Evolutionary conservation across 768 basidiomycete genomes (phyloP).

Genomic region (Pisolithus marmoratus): DNA sequence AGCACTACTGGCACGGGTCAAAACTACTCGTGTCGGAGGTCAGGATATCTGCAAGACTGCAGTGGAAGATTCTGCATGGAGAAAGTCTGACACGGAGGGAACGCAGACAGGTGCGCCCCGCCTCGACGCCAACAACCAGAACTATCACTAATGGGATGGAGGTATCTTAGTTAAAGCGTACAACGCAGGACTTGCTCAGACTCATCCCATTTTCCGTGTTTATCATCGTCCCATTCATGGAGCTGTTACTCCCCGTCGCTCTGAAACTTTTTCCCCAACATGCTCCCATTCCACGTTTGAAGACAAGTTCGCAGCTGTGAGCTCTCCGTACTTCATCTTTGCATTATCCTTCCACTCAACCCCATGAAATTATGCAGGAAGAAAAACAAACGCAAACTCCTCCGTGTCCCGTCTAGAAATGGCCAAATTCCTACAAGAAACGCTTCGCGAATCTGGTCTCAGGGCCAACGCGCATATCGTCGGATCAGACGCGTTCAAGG

Average conservation of each 20-base stretch:
- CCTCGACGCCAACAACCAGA: neutral
- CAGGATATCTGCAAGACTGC: constrained; percentile 79
- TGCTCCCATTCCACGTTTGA: constrained; percentile 98
- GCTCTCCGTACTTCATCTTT: constrained; percentile 11
- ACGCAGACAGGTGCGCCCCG: constrained; percentile 68
- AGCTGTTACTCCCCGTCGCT: constrained; percentile 90
- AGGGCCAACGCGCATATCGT: constrained; percentile 92
- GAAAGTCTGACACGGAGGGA: constrained; percentile 89
- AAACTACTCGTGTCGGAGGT: constrained; percentile 94
- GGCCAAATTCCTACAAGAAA: constrained; percentile 99
- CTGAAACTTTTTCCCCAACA: constrained; percentile 97
- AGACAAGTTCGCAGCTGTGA: constrained; percentile 89
- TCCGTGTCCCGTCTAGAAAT: constrained; percentile 93
- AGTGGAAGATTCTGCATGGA: constrained; percentile 90
- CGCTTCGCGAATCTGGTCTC: constrained; percentile 87
- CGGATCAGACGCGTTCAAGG: constrained; percentile 93
- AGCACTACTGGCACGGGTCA: constrained; percentile 95
- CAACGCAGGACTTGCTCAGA: constrained; percentile 87
- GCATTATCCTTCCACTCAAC: neutral
- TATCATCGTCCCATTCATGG: constrained; percentile 97
- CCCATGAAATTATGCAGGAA: constrained; percentile 48
- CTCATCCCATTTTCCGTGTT: constrained; percentile 95
- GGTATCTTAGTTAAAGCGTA: constrained; percentile 68
- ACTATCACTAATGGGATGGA: neutral
- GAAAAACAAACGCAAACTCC: constrained; percentile 95